Evolutionary conservation across 768 basidiomycete species (phyloP).

Genomic region (Amanita rubescens): DNA sequence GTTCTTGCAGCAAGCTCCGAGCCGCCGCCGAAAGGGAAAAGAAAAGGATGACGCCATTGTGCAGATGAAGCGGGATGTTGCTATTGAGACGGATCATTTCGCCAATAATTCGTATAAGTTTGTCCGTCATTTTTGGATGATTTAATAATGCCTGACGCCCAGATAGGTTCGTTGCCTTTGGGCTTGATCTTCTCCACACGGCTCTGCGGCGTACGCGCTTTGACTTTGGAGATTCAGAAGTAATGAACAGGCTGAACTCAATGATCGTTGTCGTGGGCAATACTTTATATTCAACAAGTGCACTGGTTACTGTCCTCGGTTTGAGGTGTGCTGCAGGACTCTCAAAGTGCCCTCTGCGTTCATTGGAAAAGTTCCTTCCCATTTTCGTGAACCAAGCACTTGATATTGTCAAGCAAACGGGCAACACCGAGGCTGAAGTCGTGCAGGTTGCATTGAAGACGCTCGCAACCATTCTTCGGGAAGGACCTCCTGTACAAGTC

Average conservation of each 20-base stretch:
- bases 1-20: slow-evolving; percentile 62
- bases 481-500: slow-evolving; percentile 70
- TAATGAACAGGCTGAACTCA: slow-evolving; percentile 78
- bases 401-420: slow-evolving; percentile 71
- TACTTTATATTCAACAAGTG: slow-evolving; percentile 78
- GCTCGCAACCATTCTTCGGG: slow-evolving; percentile 84
- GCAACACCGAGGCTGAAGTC: slow-evolving; percentile 84
- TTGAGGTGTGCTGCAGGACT: slow-evolving; percentile 78
- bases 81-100: slow-evolving; percentile 58
- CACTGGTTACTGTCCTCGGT: slow-evolving; percentile 65
- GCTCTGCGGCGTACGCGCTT: slow-evolving; percentile 83
- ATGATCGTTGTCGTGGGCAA: slow-evolving; percentile 87
- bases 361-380: slow-evolving; percentile 66
- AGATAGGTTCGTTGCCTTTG: slow-evolving; percentile 79
- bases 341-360: slow-evolving; percentile 75
- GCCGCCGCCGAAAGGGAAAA: slow-evolving; percentile 28
- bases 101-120: slow-evolving; percentile 85
- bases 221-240: slow-evolving; percentile 67
- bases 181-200: slow-evolving; percentile 84
- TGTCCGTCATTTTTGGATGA: slow-evolving; percentile 12
- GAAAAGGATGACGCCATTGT: slow-evolving; percentile 58
- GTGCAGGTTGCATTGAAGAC: slow-evolving; percentile 86
- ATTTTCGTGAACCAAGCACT: slow-evolving; percentile 82
- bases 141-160: background rate
- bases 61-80: slow-evolving; percentile 64